These are phyloP conservation scores for Periconia digitata DNA, from an alignment of 2,329 filamentous ascomycete genomes.

Conservation along the genomic window DNA sequence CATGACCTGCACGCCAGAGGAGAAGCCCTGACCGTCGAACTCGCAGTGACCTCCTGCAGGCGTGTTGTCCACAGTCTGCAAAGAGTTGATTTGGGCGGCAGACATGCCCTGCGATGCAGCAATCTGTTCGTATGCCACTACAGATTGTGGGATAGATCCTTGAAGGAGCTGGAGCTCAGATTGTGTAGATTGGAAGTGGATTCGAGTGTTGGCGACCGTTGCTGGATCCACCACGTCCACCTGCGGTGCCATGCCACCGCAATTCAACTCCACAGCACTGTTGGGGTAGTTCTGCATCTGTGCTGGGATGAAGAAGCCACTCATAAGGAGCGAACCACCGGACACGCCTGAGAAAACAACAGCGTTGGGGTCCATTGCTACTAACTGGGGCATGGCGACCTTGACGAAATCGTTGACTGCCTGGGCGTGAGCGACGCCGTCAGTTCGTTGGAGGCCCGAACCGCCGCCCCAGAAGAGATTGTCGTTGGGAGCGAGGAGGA, in stretches of 20 bases:
- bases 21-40: constrained; percentile 58
- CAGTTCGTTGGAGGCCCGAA: constrained; percentile 53
- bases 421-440: constrained; percentile 59
- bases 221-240: constrained; percentile 51
- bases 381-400: constrained; percentile 53
- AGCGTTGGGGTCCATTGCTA: constrained; percentile 55
- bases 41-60: constrained; percentile 61
- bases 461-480: constrained; percentile 62
- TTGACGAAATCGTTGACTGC: constrained; percentile 58
- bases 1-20: constrained; percentile 61
- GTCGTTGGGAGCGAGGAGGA: constrained; percentile 56
- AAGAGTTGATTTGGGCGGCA: constrained; percentile 48
- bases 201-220: constrained; percentile 49
- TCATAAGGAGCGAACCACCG: constrained; percentile 57
- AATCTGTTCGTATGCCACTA: constrained; percentile 55
- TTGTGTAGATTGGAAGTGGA: constrained; percentile 61
- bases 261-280: constrained; percentile 58
- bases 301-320: constrained; percentile 60
- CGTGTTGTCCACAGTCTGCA: constrained; percentile 61
- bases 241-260: constrained; percentile 57
- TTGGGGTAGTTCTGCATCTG: constrained; percentile 56
- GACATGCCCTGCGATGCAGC: constrained; percentile 49
- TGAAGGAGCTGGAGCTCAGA: constrained; percentile 55
- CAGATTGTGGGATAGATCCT: constrained; percentile 52
- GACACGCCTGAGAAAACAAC: constrained; percentile 62